Evolutionary conservation across 805 yeast species (phyloP).

Genomic region (Starmera caribaea): DNA sequence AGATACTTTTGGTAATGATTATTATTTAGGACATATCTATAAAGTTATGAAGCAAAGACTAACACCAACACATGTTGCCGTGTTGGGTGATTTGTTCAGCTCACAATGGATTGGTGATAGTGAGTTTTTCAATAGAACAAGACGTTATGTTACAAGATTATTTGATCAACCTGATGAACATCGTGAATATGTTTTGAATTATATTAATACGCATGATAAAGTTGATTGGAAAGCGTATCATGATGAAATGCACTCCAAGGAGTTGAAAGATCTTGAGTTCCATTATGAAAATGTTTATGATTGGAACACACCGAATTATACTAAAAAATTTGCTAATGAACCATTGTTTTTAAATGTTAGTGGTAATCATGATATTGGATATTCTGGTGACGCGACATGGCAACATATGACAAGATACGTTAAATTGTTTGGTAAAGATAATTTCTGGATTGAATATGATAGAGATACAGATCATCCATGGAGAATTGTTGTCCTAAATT

Average conservation of each 20-base stretch:
- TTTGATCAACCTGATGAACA: slow-evolving; percentile 50
- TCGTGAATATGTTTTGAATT: slow-evolving; percentile 37
- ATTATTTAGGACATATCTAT: slow-evolving; percentile 79
- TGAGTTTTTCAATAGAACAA: slow-evolving; percentile 76
- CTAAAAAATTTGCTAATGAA: slow-evolving; percentile 27
- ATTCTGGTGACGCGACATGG: slow-evolving; percentile 87
- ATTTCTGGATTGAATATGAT: slow-evolving; percentile 69
- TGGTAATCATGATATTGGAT: slow-evolving; percentile 96
- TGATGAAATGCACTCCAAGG: slow-evolving; percentile 20
- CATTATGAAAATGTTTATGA: slow-evolving; percentile 56
- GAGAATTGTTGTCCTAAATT: slow-evolving; percentile 82
- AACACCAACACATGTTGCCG: slow-evolving; percentile 73
- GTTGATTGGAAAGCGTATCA: slow-evolving; percentile 45
- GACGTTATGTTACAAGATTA: slow-evolving; percentile 60
- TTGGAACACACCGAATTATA: slow-evolving; percentile 41
- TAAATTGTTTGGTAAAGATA: slow-evolving; percentile 72
- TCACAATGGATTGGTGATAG: slow-evolving; percentile 91
- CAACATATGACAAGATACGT: slow-evolving; percentile 81
- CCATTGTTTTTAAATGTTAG: slow-evolving; percentile 76
- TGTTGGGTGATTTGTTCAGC: slow-evolving; percentile 87
- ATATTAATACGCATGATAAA: slow-evolving; percentile 38
- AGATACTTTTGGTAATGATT: slow-evolving; percentile 87
- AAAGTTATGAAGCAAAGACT: slow-evolving; percentile 50
- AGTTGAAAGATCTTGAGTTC: slow-evolving; percentile 28
- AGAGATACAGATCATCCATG: slow-evolving; percentile 59